phyloP scores from a whole-genome alignment of 139 green algal genomes.

The Monoraphidium neglectum region DNA sequence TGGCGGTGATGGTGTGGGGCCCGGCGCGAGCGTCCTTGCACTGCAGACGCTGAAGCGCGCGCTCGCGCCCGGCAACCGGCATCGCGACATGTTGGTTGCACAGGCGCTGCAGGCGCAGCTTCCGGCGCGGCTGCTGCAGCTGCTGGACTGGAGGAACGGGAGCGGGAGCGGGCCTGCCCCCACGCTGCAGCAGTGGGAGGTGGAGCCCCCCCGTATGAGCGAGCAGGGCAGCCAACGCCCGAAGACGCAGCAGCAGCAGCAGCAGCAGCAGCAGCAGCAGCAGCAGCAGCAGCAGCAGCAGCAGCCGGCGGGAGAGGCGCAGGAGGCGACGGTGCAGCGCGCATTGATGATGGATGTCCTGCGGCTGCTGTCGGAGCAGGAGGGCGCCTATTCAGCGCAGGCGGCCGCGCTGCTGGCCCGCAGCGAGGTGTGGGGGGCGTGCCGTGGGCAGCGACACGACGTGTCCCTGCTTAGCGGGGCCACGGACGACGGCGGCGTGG shows the following conservation, averaged over 20 bases:
- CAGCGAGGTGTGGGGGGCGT: constrained; percentile 79
- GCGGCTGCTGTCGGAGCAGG: constrained; percentile 56
- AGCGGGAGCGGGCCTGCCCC: not conserved
- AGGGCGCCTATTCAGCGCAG: constrained; percentile 49
- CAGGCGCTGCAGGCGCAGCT: constrained; percentile 48
- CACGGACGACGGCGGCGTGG: constrained; percentile 55
- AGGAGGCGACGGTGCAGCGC: constrained; percentile 66
- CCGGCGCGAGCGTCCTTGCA: constrained; percentile 58
- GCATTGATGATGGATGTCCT: constrained; percentile 84
- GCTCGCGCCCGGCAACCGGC: constrained; percentile 54
- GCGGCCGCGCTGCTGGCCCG: constrained; percentile 51
- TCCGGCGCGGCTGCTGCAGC: constrained; percentile 50
- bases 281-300: constrained; percentile 14
- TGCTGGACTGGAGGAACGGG: constrained; percentile 84
- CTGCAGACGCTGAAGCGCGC: constrained; percentile 77
- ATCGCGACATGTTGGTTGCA: constrained; percentile 64
- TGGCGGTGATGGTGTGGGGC: constrained; percentile 47
- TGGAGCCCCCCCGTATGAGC: not conserved
- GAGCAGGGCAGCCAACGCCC: not conserved
- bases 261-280: too few species aligned
- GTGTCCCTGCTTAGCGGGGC: constrained; percentile 81
- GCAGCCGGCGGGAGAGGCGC: constrained; percentile 9
- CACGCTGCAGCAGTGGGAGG: constrained; percentile 18
- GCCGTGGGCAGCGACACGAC: constrained; percentile 79
- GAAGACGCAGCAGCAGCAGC: too few species aligned